Conservation (phyloP, 2,329 filamentous ascomycete genomes). For the Plectosphaerella plurivora region DNA sequence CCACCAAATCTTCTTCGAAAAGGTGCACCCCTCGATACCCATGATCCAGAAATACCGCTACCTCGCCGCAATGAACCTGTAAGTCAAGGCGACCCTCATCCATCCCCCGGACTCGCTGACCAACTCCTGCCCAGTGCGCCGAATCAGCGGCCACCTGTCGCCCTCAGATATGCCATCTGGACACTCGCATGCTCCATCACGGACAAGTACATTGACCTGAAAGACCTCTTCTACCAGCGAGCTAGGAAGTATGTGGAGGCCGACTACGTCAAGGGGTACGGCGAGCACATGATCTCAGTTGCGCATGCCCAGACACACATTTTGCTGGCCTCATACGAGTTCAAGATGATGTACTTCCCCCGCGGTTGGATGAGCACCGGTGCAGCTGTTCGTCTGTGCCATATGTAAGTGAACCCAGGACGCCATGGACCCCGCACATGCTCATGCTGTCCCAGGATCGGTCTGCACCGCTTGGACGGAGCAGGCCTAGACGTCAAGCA, state of each 20-base stretch:
- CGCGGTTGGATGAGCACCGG: slow-evolving; percentile 92
- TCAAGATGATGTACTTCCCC: slow-evolving; percentile 97
- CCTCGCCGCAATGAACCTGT: slow-evolving; percentile 81
- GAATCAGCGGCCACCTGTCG: slow-evolving; percentile 78
- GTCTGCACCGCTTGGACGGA: slow-evolving; percentile 82
- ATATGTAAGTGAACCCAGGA: slow-evolving; percentile 60
- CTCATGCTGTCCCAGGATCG: slow-evolving; percentile 70
- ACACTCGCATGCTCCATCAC: slow-evolving; percentile 81
- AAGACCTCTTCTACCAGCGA: slow-evolving; percentile 85
- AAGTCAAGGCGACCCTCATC: slow-evolving; percentile 18
- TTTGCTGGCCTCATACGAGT: slow-evolving; percentile 79
- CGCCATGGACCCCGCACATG: slow-evolving; percentile 58
- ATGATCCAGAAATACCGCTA: slow-evolving; percentile 90
- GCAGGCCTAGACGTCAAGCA: slow-evolving; percentile 85
- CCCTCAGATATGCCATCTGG: slow-evolving; percentile 93
- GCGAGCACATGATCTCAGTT: slow-evolving; percentile 81
- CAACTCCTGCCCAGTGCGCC: slow-evolving; percentile 52
- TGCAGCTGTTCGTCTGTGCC: slow-evolving; percentile 69
- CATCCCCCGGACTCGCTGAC: not conserved
- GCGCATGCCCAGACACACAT: slow-evolving; percentile 83
- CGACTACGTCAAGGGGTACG: slow-evolving; percentile 89
- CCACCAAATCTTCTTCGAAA: slow-evolving; percentile 84
- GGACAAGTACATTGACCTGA: slow-evolving; percentile 75
- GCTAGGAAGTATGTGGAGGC: slow-evolving; percentile 85
- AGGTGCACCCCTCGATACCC: slow-evolving; percentile 78